Evolutionary conservation across 2,329 filamentous ascomycete genomes (phyloP).

Genomic region (Colletotrichum horii): DNA sequence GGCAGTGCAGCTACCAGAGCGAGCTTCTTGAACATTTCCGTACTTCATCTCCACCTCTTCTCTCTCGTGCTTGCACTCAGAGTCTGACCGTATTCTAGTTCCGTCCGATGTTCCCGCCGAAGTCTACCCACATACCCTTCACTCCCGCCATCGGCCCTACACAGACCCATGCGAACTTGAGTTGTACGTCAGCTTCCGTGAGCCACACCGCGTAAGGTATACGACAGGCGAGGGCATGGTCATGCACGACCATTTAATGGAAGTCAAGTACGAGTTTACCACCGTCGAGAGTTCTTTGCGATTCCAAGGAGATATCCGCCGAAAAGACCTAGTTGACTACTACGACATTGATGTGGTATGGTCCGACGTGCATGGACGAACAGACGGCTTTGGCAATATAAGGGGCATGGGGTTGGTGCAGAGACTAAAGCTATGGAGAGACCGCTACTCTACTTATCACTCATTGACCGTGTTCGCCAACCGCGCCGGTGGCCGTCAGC

Average conservation of each 20-base stretch:
- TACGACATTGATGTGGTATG: constrained; percentile 59
- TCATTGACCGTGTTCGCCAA: constrained; percentile 54
- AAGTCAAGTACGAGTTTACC: constrained; percentile 57
- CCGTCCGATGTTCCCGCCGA: constrained; percentile 50
- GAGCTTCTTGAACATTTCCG: constrained; percentile 57
- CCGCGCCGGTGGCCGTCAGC: constrained; percentile 44
- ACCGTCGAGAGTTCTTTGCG: constrained; percentile 50
- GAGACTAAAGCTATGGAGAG: constrained; percentile 57
- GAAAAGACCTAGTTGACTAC: constrained; percentile 53
- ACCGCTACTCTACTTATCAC: constrained; percentile 52
- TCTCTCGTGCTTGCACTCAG: not conserved
- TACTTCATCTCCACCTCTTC: constrained; percentile 32
- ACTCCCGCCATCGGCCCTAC: constrained; percentile 55
- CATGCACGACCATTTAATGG: constrained; percentile 52
- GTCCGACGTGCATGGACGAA: constrained; percentile 54
- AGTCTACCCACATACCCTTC: constrained; percentile 53
- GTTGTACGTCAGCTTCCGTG: constrained; percentile 51
- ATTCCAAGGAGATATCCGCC: constrained; percentile 54
- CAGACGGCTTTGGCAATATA: constrained; percentile 54
- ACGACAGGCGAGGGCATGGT: constrained; percentile 50
- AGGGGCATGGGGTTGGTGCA: constrained; percentile 57
- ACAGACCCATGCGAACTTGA: constrained; percentile 56
- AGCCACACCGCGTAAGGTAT: constrained; percentile 54
- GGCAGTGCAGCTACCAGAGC: constrained; percentile 58
- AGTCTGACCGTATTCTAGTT: constrained; percentile 36